Percentiles rank a stretch among this genome's conserved stretches.
These are phyloP conservation scores for Colletotrichum acutatum DNA, from an alignment of 2,329 filamentous ascomycete genomes.

Conservation along the genomic window DNA sequence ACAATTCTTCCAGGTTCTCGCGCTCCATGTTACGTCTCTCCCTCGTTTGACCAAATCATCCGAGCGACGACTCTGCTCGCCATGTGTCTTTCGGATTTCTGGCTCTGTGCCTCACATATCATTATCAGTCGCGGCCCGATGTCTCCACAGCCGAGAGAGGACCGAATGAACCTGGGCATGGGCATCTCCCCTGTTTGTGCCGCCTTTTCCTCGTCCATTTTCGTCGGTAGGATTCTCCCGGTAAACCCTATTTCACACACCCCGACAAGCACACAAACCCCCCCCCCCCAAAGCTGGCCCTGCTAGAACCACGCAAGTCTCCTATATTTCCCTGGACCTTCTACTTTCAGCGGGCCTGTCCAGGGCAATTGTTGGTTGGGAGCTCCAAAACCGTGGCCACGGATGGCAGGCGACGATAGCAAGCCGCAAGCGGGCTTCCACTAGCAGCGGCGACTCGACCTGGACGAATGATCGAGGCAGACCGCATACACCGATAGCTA, in stretches of 20 bases:
- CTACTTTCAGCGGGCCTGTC: not conserved
- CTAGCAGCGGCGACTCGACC: not conserved
- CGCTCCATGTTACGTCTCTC: not conserved
- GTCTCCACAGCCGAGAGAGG: conserved; percentile 27
- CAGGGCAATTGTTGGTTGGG: conserved; percentile 2
- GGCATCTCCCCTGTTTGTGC: conserved; percentile 4
- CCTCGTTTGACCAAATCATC: not conserved
- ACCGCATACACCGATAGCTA: not conserved
- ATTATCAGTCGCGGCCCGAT: conserved; percentile 17
- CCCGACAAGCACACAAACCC: conserved; percentile 13
- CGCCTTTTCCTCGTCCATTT: conserved; percentile 3
- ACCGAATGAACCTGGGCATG: conserved; percentile 6
- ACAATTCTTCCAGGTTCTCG: not conserved
- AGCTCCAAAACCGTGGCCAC: conserved; percentile 7
- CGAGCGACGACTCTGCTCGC: not conserved
- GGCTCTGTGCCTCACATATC: not conserved
- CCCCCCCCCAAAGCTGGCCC: not conserved
- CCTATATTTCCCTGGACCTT: not conserved
- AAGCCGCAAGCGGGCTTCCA: conserved; percentile 4
- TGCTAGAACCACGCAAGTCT: not conserved
- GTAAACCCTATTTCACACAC: conserved; percentile 30
- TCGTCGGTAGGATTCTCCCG: conserved; percentile 14
- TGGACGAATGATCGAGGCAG: not conserved
- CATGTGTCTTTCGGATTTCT: not conserved
- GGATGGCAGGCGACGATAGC: conserved; percentile 4